Conservation (phyloP, 2,329 filamentous ascomycete genomes). For the Aspergillus candidus region DNA sequence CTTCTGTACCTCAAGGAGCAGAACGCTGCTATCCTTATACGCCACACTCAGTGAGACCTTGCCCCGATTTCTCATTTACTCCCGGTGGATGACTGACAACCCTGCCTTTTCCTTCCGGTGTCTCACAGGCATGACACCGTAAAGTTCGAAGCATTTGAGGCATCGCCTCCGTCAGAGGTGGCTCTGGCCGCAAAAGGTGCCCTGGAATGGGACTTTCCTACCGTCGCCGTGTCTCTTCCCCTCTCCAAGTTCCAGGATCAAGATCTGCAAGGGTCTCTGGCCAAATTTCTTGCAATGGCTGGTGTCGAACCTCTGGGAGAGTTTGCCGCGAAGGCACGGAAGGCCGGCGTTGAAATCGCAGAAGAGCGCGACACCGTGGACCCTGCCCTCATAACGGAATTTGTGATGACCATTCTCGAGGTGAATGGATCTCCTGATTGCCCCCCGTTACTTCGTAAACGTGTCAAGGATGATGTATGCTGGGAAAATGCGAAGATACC, state of each 20-base stretch:
- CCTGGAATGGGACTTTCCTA: conserved; percentile 57
- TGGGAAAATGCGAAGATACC: conserved; percentile 45
- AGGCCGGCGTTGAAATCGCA: conserved; percentile 44
- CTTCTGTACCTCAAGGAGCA: conserved; percentile 45
- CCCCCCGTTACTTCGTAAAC: conserved; percentile 46
- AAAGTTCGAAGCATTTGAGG: conserved; percentile 56
- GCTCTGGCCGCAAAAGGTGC: conserved; percentile 49
- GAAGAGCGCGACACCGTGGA: conserved; percentile 55
- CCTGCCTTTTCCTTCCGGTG: no score
- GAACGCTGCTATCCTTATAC: conserved; percentile 45
- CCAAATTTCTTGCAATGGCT: conserved; percentile 52
- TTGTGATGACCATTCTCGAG: conserved; percentile 57
- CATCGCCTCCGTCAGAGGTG: conserved; percentile 48
- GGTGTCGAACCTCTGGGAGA: conserved; percentile 48
- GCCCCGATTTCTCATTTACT: neutral
- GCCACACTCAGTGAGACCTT: conserved; percentile 15
- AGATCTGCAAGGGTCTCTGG: conserved; percentile 45
- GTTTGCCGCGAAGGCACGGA: conserved; percentile 49
- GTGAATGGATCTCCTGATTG: conserved; percentile 42
- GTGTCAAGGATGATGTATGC: conserved; percentile 58
- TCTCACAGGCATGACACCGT: conserved; percentile 5
- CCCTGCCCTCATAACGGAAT: conserved; percentile 53
- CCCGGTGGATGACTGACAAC: neutral
- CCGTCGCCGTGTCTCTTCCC: conserved; percentile 46
- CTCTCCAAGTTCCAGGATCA: conserved; percentile 30